Percentiles rank a stretch among this genome's conserved stretches.
phyloP scores from a whole-genome alignment of 2,329 filamentous ascomycete genomes.

The Calonectria honghensis region DNA sequence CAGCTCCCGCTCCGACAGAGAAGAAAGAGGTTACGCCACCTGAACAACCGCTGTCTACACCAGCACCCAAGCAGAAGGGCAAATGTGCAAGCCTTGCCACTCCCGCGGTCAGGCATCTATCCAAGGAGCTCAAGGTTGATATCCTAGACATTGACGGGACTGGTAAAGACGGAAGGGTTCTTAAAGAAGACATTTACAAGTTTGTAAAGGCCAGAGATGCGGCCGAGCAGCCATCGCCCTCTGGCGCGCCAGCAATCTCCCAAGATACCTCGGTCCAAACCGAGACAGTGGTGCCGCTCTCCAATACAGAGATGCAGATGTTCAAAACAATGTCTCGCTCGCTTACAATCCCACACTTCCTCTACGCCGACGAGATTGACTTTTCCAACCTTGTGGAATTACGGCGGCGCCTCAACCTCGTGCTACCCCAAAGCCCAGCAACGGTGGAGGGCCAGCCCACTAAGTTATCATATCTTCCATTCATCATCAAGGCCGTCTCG shows the following conservation, averaged over 20 bases:
- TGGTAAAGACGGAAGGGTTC: constrained; percentile 91
- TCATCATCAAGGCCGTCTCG: constrained; percentile 96
- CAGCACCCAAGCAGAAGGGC: constrained; percentile 65
- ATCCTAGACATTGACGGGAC: constrained; percentile 88
- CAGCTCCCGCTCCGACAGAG: constrained; percentile 40
- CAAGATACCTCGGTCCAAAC: constrained; percentile 68
- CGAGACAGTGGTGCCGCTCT: constrained; percentile 83
- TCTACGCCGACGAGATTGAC: constrained; percentile 93
- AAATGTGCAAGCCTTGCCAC: constrained; percentile 88
- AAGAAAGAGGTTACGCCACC: constrained; percentile 34
- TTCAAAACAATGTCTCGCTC: constrained; percentile 98
- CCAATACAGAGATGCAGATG: constrained; percentile 91
- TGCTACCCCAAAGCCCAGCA: constrained; percentile 63
- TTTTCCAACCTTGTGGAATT: constrained; percentile 84
- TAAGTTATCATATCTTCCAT: constrained; percentile 92
- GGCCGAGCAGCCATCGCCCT: constrained; percentile 50
- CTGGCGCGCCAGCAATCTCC: constrained; percentile 45
- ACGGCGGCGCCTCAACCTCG: constrained; percentile 83
- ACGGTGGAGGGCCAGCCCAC: constrained; percentile 70
- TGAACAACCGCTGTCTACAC: constrained; percentile 30
- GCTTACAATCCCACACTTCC: constrained; percentile 93
- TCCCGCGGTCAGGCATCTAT: constrained; percentile 91
- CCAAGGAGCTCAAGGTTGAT: constrained; percentile 85
- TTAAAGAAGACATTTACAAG: constrained; percentile 92
- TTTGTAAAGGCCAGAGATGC: constrained; percentile 76